Evolutionary conservation across 164 flowering plant species (phyloP).

Genomic region (Dillenia turbinata): DNA sequence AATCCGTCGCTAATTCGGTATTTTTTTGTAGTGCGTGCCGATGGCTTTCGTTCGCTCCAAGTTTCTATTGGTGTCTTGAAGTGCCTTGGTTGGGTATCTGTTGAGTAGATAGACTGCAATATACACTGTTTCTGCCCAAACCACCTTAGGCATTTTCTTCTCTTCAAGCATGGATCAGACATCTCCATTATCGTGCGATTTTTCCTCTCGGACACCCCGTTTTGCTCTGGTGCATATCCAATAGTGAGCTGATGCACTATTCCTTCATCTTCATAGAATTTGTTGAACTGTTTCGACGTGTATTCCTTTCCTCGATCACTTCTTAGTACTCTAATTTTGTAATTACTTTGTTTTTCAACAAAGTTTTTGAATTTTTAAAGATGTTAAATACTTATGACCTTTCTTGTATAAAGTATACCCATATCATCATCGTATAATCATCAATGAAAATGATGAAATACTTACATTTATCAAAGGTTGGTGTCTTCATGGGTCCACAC

Average conservation of each 20-base stretch:
- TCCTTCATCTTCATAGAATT: no score
- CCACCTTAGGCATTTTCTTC: not conserved
- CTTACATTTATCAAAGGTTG: not conserved
- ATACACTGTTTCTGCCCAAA: not conserved
- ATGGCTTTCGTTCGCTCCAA: not conserved
- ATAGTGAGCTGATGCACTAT: not conserved
- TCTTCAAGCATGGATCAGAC: not conserved
- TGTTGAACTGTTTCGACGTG: no score
- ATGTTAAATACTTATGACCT: not conserved
- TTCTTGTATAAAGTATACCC: conserved; percentile 1
- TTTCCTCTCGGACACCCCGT: not conserved
- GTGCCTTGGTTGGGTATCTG: not conserved
- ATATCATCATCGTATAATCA: not conserved
- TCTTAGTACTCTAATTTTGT: no score
- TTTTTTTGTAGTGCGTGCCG: no score
- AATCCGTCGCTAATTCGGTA: no score
- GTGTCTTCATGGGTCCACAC: not conserved
- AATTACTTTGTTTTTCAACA: no score
- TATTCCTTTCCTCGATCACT: no score
- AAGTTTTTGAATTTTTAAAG: no score
- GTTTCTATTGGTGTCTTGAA: no score
- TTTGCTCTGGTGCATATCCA: conserved; percentile 1
- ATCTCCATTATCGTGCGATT: not conserved
- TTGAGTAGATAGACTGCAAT: not conserved
- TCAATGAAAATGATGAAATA: not conserved